Evolutionary conservation across 2,329 filamentous ascomycete genomes (phyloP), one percentile per base, ranked within the genome.

Genomic region (Fusarium incarnatum): DNA sequence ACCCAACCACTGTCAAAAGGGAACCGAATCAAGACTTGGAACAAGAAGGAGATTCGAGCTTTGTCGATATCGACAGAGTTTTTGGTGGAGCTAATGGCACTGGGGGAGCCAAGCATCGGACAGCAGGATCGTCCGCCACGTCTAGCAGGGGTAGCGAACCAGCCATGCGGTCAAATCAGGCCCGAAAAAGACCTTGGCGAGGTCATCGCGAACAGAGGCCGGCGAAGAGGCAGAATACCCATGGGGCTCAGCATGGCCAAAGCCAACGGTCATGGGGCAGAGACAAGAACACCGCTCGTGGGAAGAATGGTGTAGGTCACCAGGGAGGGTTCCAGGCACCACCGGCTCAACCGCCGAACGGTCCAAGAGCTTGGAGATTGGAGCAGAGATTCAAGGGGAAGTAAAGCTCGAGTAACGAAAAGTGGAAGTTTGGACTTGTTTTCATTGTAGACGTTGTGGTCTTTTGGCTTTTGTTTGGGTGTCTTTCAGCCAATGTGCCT

Each of bases 301-400:
- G 11, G 22, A 12, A 7, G 2, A n/a, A 37, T 37, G 16, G 11
- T 32, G 3, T 1, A 7, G 3, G 18, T 15, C 20, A 6, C 1
- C 20, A 4, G 8, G 20, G 15, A 34, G 15, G 22, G 11, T 23
- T 18, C 16, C 28, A 13, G 20, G 20, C 28, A 6, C 28, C 18
- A n/a, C 34, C 18, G 6, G 18, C 18, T 18, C 34, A n/a, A 8
- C 28, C 15, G 20, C 20, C 18, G 18, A 37, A 12, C 34, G 47
- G 28, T 18, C 28, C 47, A 34, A 49, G 16, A 11, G 28, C 20
- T 18, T 49, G 28, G 47, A 16, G 18, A n/a, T n/a, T 49, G 8
- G 47, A 49, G 9, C n/a, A 49, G 16, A n/a, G 28, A 6, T 49
- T 22, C 18, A 49, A 18, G 15, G 8, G 25, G 11, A 34, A n/a